Evolutionary conservation across 2,329 filamentous ascomycete species (phyloP).

Genomic region (Cercospora sp.): DNA sequence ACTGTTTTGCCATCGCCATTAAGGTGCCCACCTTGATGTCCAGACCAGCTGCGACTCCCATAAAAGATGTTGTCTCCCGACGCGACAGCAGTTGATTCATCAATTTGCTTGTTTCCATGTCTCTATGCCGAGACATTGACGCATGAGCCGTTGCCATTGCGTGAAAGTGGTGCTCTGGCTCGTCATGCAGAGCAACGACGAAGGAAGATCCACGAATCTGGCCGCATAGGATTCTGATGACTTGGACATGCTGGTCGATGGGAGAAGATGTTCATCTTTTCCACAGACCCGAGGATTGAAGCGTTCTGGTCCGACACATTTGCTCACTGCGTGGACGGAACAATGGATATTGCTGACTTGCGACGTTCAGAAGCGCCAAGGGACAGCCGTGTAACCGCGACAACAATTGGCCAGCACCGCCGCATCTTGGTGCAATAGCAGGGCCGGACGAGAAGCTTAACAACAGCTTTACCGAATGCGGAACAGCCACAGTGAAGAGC

Average conservation of each 20-base stretch:
- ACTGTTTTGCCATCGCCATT: slow-evolving; percentile 1
- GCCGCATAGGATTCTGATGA: neutral
- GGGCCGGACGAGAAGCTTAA: slow-evolving; percentile 3
- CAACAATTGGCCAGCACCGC: slow-evolving; percentile 16
- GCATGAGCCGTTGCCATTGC: neutral
- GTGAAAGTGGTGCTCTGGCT: neutral
- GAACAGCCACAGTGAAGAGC: slow-evolving; percentile 11
- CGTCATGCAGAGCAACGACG: neutral
- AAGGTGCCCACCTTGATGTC: slow-evolving; percentile 17
- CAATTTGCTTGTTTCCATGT: neutral
- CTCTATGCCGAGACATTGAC: neutral
- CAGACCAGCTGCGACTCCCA: neutral
- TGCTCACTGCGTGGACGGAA: neutral
- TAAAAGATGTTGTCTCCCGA: neutral
- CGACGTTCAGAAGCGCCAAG: slow-evolving; percentile 9
- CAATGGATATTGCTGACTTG: neutral
- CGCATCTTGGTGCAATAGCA: neutral
- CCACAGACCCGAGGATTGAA: neutral
- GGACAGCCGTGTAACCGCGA: neutral
- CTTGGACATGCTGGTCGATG: neutral
- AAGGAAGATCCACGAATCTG: neutral
- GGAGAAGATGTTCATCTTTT: neutral
- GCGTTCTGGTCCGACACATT: neutral
- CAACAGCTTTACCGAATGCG: neutral
- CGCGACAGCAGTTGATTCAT: neutral